Evolutionary conservation across 1,284 basidiomycete species (phyloP), one percentile per base, ranked within the genome.

Genomic region (Puccinia horiana): DNA sequence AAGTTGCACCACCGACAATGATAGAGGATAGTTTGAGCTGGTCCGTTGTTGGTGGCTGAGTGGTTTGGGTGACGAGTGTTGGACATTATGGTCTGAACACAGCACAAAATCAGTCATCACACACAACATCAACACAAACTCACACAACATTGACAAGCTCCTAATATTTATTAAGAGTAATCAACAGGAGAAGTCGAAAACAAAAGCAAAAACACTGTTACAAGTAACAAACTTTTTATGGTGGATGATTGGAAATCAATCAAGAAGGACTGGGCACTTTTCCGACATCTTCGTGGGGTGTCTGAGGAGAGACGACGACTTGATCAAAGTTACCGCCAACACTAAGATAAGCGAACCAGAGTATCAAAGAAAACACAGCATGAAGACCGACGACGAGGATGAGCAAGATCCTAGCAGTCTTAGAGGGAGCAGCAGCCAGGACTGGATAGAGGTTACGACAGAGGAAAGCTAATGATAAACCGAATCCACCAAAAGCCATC

Each of bases 401-500:
- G 84, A 96, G 92, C 67, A 96, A 87, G 6, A 94, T 90, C 32
- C 94, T 91, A 0, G 92, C 91, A 8, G 93, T 90, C 86, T 95
- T 95, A 83, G 93, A 91, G 86, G 92, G 85, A 84, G 95, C 94
- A n/a, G 91, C 90, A 37, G 92, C 91, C 54, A 98, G 91, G 76
- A 96, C 90, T 6, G 95, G 95, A 85, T 96, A 96, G 78, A 96
- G 91, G 85, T 96, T 97, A 26, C 90, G 89, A 23, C 91, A 89
- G 88, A 97, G 89, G 89, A 94, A 96, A 87, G 91, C 94, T 0
- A 93, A 93, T 1, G 94, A 95, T 40, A 93, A 82, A 56, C 70
- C 78, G 83, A 85, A 84, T 18, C 85, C 85, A 18, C 85, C 88
- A 0, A 88, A 88, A 84, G 93, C 93, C 0, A 91, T 94, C 58